Evolutionary conservation across 345 rosid genomes (phyloP).

Genomic region (Euphorbia pulcherrima): DNA sequence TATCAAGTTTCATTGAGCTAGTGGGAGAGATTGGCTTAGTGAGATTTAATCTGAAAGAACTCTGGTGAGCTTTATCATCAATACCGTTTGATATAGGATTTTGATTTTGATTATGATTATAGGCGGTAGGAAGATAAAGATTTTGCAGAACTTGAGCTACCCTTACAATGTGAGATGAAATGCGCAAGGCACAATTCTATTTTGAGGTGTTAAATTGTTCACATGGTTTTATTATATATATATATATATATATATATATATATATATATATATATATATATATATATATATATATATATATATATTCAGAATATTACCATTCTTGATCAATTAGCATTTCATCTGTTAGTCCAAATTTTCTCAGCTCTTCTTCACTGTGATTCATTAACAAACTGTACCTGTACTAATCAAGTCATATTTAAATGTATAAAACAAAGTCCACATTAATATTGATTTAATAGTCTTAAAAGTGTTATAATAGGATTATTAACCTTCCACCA

Average conservation of each 20-base stretch:
- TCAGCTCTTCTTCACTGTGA: slow-evolving; percentile 48
- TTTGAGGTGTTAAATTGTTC: no score
- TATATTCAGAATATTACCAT: slow-evolving; percentile 34
- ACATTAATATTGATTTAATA: no score
- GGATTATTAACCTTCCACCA: slow-evolving; percentile 63
- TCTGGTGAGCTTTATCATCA: background rate
- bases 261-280: no score
- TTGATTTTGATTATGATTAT: background rate
- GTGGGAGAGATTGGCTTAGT: background rate
- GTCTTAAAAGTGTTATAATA: no score
- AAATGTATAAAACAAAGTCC: no score
- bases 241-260: no score
- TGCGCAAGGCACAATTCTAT: no score
- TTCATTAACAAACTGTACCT: slow-evolving; percentile 50
- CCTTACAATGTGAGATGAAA: background rate
- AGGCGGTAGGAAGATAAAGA: no score
- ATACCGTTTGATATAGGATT: no score
- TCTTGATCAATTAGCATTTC: slow-evolving; percentile 62
- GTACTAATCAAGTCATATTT: background rate
- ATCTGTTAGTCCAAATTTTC: slow-evolving; percentile 49
- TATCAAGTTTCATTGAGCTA: background rate
- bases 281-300: no score
- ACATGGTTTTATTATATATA: no score
- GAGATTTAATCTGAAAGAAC: background rate
- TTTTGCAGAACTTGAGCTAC: no score